Evolutionary conservation across 768 basidiomycete species (phyloP).

Genomic region (Crepidotus variabilis): DNA sequence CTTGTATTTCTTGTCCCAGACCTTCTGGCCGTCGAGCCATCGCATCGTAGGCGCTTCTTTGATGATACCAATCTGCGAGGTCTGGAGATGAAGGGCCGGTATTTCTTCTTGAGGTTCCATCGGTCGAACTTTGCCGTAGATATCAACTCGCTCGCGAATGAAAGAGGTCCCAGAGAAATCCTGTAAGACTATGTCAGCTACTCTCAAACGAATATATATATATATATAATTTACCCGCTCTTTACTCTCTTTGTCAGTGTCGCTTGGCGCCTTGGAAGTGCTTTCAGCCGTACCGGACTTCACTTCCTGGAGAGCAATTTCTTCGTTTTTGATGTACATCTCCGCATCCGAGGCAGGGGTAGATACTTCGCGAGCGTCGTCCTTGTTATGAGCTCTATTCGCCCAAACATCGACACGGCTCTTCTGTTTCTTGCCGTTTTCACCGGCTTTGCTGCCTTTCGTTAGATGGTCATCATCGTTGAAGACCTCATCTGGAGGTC

Average conservation of each 20-base stretch:
- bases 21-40: constrained; percentile 59
- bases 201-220: background rate
- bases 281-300: constrained; percentile 18
- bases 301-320: constrained; percentile 22
- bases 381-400: background rate
- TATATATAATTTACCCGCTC: background rate
- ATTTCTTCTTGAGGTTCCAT: constrained; percentile 62
- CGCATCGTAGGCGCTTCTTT: constrained; percentile 68
- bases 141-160: constrained; percentile 74
- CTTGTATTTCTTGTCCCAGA: constrained; percentile 57
- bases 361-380: background rate
- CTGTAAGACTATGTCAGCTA: background rate
- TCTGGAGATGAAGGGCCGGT: constrained; percentile 45
- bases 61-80: constrained; percentile 62
- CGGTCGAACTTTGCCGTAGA: constrained; percentile 51
- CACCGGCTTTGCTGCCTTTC: background rate
- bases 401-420: background rate
- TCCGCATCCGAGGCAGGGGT: constrained; percentile 17
- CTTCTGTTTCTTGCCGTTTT: background rate
- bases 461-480: constrained; percentile 3
- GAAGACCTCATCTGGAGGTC: constrained; percentile 15
- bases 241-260: background rate
- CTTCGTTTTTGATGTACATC: constrained; percentile 27
- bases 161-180: constrained; percentile 34
- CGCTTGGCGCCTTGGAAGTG: background rate